Evolutionary conservation across 129 eudicot genomes (phyloP), one percentile per base, ranked within the genome.

Genomic region (Silybum marianum): DNA sequence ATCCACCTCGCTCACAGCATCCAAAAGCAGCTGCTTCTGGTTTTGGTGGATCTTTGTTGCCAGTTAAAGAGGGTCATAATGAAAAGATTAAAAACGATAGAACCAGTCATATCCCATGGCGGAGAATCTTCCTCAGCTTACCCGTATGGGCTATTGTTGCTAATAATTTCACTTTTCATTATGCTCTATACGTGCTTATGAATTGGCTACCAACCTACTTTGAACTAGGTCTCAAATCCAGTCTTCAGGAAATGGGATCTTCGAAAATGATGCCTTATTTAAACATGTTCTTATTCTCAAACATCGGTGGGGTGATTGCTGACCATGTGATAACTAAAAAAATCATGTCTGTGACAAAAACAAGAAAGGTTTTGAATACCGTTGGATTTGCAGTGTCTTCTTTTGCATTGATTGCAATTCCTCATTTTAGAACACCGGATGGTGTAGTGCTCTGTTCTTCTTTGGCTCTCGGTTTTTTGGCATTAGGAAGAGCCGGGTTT

Each of bases 121-220:
- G 90, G 85, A 89, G 19, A 79, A 92, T 94, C 63, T 62, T 87
- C 14, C 63, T 89, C 24, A 89, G 91, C 86, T 79, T 92, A 78
- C 98, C 97, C 2, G 92, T 95, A 83, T 95, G 98, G 98, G 98
- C 98, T 9, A 90, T 95, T 78, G 97, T 95, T 44, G 94, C 88
- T 28, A 95, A 92, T 70, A 95, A 95, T 69, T 95, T 95, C 87
- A 95, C 97, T 3, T 95, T 95, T 84, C 98, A 95, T 87, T 92
- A 95, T 66, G 98, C 93, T 4, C 83, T 95, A 30, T 95, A 95
- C 39, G 97, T 95, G 79, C 96, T 95, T 74, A 95, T 95, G 98
- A 95, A 92, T 58, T 92, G 98, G 98, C 89, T 95, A 42, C 98
- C 98, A 0, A 95, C 98, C 7, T 95, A 95, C 86, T 92, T 95